Percentiles rank a stretch among this genome's conserved stretches.
These are phyloP conservation scores for Solanum ossicruentum DNA, from an alignment of 257 asterid genomes.

Conservation along the genomic window DNA sequence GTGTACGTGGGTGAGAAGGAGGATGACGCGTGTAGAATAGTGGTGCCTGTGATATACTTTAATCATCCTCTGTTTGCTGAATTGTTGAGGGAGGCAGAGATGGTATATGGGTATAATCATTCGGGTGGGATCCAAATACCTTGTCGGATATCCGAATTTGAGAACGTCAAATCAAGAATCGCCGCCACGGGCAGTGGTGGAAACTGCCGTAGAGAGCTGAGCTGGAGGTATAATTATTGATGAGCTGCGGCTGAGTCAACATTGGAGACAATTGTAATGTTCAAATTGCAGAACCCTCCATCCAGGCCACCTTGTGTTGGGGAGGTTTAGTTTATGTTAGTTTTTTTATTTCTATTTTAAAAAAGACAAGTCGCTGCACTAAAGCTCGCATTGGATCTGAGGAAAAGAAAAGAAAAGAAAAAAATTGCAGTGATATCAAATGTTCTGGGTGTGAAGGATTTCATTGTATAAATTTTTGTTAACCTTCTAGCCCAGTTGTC, in stretches of 20 bases:
- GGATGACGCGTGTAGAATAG: slow-evolving; percentile 38
- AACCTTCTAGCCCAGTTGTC: not conserved
- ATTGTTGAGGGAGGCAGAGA: slow-evolving; percentile 41
- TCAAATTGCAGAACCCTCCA: not conserved
- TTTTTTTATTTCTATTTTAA: not conserved
- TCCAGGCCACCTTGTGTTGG: not conserved
- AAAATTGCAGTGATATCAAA: not conserved
- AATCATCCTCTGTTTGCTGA: slow-evolving; percentile 59
- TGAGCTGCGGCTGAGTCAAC: not conserved
- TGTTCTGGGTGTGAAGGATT: not conserved
- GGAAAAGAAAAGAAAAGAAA: not conserved
- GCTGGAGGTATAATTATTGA: not conserved
- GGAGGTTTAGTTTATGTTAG: not conserved
- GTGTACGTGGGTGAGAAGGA: slow-evolving; percentile 49
- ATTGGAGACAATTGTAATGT: not conserved
- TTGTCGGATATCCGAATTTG: slow-evolving; percentile 43
- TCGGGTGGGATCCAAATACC: slow-evolving; percentile 67
- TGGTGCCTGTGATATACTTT: slow-evolving; percentile 53
- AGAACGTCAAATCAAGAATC: slow-evolving; percentile 37
- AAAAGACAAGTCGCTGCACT: not conserved
- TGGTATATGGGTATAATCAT: slow-evolving; percentile 43
- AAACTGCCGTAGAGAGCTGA: slow-evolving; percentile 11
- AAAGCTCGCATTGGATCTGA: too few species aligned
- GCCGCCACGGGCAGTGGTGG: slow-evolving; percentile 31
- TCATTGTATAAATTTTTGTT: not conserved